phyloP scores from a whole-genome alignment of 768 basidiomycete genomes.

The Coprinopsis marcescibilis region DNA sequence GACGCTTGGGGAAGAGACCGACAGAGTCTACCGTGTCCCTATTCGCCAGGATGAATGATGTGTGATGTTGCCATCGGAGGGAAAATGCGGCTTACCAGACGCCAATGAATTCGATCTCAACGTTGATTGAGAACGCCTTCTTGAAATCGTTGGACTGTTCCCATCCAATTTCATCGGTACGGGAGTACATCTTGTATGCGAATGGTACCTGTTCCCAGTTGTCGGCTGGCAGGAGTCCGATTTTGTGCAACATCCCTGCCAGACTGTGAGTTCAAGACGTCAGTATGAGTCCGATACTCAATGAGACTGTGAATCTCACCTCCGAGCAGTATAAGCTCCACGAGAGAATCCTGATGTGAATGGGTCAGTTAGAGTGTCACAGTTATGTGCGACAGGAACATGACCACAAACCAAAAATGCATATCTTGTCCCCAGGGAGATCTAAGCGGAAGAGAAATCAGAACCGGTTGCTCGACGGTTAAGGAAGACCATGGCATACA shows the following conservation, averaged over 20 bases:
- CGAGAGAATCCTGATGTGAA: conserved; percentile 46
- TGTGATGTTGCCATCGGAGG: neutral
- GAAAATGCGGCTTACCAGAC: conserved; percentile 36
- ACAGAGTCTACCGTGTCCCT: conserved; percentile 71
- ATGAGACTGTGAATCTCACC: conserved; percentile 1
- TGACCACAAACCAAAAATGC: conserved; percentile 4
- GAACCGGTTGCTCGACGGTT: neutral
- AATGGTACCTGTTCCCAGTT: conserved; percentile 56
- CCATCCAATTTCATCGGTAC: conserved; percentile 43
- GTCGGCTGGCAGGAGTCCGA: conserved; percentile 41
- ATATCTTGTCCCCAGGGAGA: conserved; percentile 4
- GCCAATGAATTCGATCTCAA: conserved; percentile 53
- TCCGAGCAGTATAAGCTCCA: conserved; percentile 58
- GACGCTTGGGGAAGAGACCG: conserved; percentile 43
- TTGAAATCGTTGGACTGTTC: conserved; percentile 50
- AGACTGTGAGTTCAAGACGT: conserved; percentile 4
- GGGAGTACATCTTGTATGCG: conserved; percentile 57
- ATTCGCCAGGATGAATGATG: neutral
- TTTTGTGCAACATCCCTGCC: conserved; percentile 46
- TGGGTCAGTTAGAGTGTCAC: neutral
- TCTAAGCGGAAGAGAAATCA: neutral
- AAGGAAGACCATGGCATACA: too few relatives aligned
- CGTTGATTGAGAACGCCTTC: conserved; percentile 46
- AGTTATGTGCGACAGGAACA: neutral
- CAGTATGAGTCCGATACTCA: neutral